These are phyloP conservation scores for Hirsutella minnesotensis DNA, from an alignment of 2,329 filamentous ascomycete genomes.

Conservation along the genomic window DNA sequence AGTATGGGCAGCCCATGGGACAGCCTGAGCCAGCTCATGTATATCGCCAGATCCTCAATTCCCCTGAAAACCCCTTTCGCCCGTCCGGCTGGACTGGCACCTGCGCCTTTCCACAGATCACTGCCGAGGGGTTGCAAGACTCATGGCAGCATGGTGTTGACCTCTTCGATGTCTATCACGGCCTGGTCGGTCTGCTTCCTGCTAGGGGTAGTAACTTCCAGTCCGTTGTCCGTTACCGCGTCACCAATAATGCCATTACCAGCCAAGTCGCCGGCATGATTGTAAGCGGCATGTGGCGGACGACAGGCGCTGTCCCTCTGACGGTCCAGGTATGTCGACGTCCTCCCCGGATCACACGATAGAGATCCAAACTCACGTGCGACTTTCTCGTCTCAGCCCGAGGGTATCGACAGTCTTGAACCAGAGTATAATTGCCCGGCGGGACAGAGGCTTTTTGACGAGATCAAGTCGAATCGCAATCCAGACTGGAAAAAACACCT, in stretches of 20 bases:
- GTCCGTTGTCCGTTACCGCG: conserved; percentile 47
- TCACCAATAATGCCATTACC: conserved; percentile 75
- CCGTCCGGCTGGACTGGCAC: conserved; percentile 57
- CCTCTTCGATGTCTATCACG: conserved; percentile 63
- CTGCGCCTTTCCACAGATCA: conserved; percentile 77
- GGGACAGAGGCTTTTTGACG: conserved; percentile 29
- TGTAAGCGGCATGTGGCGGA: conserved; percentile 55
- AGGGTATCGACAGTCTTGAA: conserved; percentile 58
- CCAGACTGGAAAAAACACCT: conserved; percentile 54
- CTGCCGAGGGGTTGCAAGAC: conserved; percentile 57
- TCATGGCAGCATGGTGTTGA: conserved; percentile 68
- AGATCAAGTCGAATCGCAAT: conserved; percentile 31
- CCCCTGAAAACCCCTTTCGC: conserved; percentile 53
- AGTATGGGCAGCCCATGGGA: conserved; percentile 49
- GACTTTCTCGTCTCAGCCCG: conserved; percentile 20
- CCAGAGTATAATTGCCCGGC: conserved; percentile 56
- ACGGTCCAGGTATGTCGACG: conserved; percentile 26
- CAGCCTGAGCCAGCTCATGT: conserved; percentile 37
- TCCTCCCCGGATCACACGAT: not conserved
- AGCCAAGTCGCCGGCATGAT: conserved; percentile 70
- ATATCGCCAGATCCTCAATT: conserved; percentile 55
- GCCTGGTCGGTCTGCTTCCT: conserved; percentile 57
- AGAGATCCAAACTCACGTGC: not conserved
- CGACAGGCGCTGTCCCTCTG: conserved; percentile 29
- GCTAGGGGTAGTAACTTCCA: conserved; percentile 27